phyloP scores from a whole-genome alignment of 2,329 filamentous ascomycete genomes.

The Colletotrichum tamarilloi region DNA sequence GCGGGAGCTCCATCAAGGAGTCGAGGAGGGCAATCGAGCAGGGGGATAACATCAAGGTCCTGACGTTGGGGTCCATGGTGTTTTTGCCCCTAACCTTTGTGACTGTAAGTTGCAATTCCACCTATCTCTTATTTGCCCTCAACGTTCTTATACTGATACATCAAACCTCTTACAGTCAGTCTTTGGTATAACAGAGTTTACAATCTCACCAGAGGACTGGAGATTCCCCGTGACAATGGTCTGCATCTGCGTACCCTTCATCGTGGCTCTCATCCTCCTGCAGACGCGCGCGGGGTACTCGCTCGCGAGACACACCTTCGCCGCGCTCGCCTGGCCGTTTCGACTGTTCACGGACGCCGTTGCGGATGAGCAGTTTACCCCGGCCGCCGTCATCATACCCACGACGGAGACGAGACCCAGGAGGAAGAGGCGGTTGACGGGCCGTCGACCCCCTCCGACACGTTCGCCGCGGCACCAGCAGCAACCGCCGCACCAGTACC shows the following conservation, averaged over 20 bases:
- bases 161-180: slow-evolving; percentile 52
- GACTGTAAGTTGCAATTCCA: slow-evolving; percentile 50
- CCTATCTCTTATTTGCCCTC: background rate
- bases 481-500: background rate
- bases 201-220: slow-evolving; percentile 54
- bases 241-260: slow-evolving; percentile 66
- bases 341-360: background rate
- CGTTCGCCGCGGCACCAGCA: background rate
- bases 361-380: background rate
- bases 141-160: background rate
- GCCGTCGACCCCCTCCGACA: slow-evolving; percentile 6
- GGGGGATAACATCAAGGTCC: slow-evolving; percentile 69
- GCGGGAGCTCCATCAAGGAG: slow-evolving; percentile 71
- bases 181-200: slow-evolving; percentile 64
- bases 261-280: slow-evolving; percentile 57
- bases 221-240: slow-evolving; percentile 70
- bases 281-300: slow-evolving; percentile 51
- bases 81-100: slow-evolving; percentile 72
- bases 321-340: slow-evolving; percentile 18
- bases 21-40: slow-evolving; percentile 71
- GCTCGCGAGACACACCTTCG: slow-evolving; percentile 18
- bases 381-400: background rate
- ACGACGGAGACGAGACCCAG: slow-evolving; percentile 23
- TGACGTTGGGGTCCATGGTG: slow-evolving; percentile 71
- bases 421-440: slow-evolving; percentile 33